phyloP scores from a whole-genome alignment of 495 filamentous ascomycete genomes.

The Umbilicaria muhlenbergii region DNA sequence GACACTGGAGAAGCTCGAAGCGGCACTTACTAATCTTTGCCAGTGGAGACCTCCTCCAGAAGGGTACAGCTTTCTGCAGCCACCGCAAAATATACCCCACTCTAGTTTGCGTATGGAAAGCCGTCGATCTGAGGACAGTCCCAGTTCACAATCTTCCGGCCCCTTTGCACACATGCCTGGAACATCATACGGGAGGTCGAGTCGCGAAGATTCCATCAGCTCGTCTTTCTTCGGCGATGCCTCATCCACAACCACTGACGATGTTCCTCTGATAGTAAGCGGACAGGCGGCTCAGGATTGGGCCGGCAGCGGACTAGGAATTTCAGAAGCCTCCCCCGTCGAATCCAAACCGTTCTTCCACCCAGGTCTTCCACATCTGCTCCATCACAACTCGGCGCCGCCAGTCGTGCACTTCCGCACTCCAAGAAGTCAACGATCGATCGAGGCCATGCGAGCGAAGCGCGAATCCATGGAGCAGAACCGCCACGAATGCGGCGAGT shows the following conservation, averaged over 20 bases:
- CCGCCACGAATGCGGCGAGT: slow-evolving; percentile 64
- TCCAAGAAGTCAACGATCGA: slow-evolving; percentile 53
- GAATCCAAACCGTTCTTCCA: slow-evolving; percentile 16
- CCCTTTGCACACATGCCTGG: slow-evolving; percentile 48
- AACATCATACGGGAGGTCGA: slow-evolving; percentile 61
- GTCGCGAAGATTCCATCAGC: slow-evolving; percentile 69
- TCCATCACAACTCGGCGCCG: slow-evolving; percentile 55
- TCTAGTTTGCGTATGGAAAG: slow-evolving; percentile 47
- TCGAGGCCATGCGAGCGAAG: slow-evolving; percentile 62
- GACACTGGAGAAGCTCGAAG: slow-evolving; percentile 71
- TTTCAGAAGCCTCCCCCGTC: slow-evolving; percentile 32
- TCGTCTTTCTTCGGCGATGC: slow-evolving; percentile 78
- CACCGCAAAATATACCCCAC: slow-evolving; percentile 36
- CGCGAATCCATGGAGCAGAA: slow-evolving; percentile 61
- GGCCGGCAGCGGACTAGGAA: slow-evolving; percentile 52
- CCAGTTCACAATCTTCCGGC: slow-evolving; percentile 64
- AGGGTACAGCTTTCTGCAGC: slow-evolving; percentile 27
- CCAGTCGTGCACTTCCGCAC: slow-evolving; percentile 39
- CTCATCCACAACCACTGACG: slow-evolving; percentile 64
- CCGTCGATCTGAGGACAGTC: slow-evolving; percentile 57
- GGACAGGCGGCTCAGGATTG: slow-evolving; percentile 61
- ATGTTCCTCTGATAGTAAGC: slow-evolving; percentile 59
- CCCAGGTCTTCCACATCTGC: slow-evolving; percentile 29
- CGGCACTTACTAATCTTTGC: slow-evolving; percentile 71
- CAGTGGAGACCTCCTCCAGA: slow-evolving; percentile 73